Evolutionary conservation across 148 eudicot species (phyloP), one percentile per base, ranked within the genome.

Genomic region (Cornus suecica): DNA sequence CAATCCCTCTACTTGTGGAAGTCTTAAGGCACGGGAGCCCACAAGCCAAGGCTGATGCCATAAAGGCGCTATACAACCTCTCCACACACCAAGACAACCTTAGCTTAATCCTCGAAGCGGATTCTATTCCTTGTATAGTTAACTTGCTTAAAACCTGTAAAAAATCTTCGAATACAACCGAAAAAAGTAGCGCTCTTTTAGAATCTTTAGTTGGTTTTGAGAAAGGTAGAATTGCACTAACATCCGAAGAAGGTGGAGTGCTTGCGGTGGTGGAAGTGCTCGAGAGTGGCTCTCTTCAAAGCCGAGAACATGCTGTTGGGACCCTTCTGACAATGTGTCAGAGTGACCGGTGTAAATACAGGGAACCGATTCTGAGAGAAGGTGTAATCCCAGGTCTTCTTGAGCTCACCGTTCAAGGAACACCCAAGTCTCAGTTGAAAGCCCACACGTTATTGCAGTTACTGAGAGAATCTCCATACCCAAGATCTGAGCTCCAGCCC

Each of bases 351-450:
- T 70, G 77, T 67, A 96, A 84, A 80, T 96, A 90, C 71, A 74
- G 99, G 69, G 97, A 90, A 31, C 92, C 88, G 0, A 96, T 96
- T 41, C 88, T 96, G 4, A 87, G 85, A 71, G 99, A 96, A 87
- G 99, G 99, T 68, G 99, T 87, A 29, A 91, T 96, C 45, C 99
- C 99, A 0, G 99, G 99, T 10, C 86, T 96, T 71, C 90, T 96
- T 7, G 98, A 96, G 87, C 97, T 96, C 15, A 93, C 99, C 0
- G 99, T 96, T 74, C 93, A 91, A 72, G 99, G 99, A 34, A 84
- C 94, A 8, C 83, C 92, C 5, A 85, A 90, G 78, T 83, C 99
- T 24, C 93, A 88, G 64, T 74, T 66, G 23, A 96, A 93, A 82
- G 98, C 98, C 18, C 94, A 87, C 54, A 82, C 74, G 45, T 87